These are phyloP conservation scores for Suhomyces yuchorum DNA, from an alignment of 1,139 yeast genomes.

Conservation along the genomic window DNA sequence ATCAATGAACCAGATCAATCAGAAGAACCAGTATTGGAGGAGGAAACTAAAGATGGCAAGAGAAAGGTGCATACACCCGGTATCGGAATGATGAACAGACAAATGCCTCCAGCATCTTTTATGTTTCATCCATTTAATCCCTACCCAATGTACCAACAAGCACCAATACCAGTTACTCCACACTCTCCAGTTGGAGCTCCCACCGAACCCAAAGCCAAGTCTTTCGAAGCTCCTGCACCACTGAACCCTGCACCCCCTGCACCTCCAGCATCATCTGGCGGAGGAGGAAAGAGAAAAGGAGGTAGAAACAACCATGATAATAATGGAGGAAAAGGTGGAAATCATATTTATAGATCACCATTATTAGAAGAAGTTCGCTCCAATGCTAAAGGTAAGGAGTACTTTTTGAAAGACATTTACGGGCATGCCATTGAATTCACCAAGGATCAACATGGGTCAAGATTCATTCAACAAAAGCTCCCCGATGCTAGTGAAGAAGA, in stretches of 20 bases:
- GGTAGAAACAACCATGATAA: slow-evolving; percentile 13
- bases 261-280: neutral
- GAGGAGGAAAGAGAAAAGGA: slow-evolving; percentile 7
- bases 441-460: slow-evolving; percentile 94
- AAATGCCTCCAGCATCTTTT: slow-evolving; percentile 35
- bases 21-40: slow-evolving; percentile 8
- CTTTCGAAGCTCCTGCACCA: slow-evolving; percentile 8
- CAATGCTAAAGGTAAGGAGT: slow-evolving; percentile 62
- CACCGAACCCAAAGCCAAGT: slow-evolving; percentile 9
- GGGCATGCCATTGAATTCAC: slow-evolving; percentile 93
- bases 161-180: slow-evolving; percentile 18
- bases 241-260: slow-evolving; percentile 5
- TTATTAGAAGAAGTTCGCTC: slow-evolving; percentile 84
- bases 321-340: slow-evolving; percentile 21
- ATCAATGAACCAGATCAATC: slow-evolving; percentile 6
- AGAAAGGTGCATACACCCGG: slow-evolving; percentile 33
- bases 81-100: slow-evolving; percentile 45
- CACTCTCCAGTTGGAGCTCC: slow-evolving; percentile 17
- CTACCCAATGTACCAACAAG: slow-evolving; percentile 44
- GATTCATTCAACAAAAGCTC: slow-evolving; percentile 90
- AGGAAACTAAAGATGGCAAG: slow-evolving; percentile 9
- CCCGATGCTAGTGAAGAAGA: slow-evolving; percentile 66
- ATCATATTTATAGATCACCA: slow-evolving; percentile 71
- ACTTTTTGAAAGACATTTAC: slow-evolving; percentile 69
- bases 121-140: slow-evolving; percentile 55